These are phyloP conservation scores for Metschnikowia rubicola DNA, from an alignment of 805 yeast species.

Conservation along the genomic window DNA sequence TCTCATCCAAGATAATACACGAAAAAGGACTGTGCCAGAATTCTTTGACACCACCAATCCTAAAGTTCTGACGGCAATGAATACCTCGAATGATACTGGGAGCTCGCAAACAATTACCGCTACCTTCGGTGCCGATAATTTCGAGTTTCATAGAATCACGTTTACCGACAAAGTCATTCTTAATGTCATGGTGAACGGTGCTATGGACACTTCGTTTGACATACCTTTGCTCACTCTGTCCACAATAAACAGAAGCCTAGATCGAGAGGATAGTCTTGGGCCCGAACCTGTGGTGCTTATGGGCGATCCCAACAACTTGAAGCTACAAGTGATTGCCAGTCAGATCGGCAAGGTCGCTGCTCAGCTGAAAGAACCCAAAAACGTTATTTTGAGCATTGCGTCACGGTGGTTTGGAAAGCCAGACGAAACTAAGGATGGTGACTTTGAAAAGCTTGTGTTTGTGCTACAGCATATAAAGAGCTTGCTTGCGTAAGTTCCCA, in stretches of 20 bases:
- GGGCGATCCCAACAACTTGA: conserved; percentile 47
- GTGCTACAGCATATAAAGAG: conserved; percentile 29
- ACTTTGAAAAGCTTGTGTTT: conserved; percentile 46
- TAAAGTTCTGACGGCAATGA: no score
- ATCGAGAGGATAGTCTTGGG: conserved; percentile 23
- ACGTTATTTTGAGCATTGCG: conserved; percentile 43
- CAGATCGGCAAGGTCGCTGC: conserved; percentile 45
- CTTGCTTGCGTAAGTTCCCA: neutral
- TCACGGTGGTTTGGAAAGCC: conserved; percentile 45
- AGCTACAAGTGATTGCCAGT: conserved; percentile 46
- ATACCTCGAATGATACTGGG: neutral
- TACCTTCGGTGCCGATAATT: conserved; percentile 1
- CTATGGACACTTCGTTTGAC: conserved; percentile 50
- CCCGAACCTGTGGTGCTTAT: conserved; percentile 45
- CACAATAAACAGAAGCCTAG: conserved; percentile 13
- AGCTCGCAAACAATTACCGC: neutral
- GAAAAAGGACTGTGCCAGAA: no score
- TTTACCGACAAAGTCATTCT: conserved; percentile 38
- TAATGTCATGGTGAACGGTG: conserved; percentile 40
- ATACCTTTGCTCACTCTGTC: conserved; percentile 26
- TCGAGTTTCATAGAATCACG: conserved; percentile 26
- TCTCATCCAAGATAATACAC: no score
- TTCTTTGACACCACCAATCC: no score
- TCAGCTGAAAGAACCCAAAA: conserved; percentile 30
- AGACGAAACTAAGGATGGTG: conserved; percentile 26